A percentile compares a stretch with the other conserved stretches of the same genome.
These are phyloP conservation scores for Fistulinella prunicolor DNA, from an alignment of 768 basidiomycete genomes.

Conservation along the genomic window DNA sequence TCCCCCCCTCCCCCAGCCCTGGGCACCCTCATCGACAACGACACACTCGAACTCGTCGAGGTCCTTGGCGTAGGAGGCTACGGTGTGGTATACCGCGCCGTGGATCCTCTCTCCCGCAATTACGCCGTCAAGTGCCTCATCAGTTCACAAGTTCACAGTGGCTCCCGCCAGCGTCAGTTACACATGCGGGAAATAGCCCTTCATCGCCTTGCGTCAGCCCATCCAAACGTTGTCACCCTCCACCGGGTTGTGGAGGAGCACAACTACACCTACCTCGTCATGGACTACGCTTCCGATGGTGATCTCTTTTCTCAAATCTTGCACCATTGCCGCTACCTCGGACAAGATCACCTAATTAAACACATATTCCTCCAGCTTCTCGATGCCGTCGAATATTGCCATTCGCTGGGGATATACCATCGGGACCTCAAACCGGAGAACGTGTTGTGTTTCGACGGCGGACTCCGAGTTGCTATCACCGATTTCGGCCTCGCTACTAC, in stretches of 20 bases:
- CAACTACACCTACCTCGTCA: constrained; percentile 81
- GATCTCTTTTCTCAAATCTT: constrained; percentile 93
- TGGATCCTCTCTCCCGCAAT: constrained; percentile 53
- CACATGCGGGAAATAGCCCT: constrained; percentile 88
- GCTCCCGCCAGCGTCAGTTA: constrained; percentile 61
- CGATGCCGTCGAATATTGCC: constrained; percentile 92
- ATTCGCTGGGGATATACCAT: constrained; percentile 89
- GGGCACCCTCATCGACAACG: constrained; percentile 82
- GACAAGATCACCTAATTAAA: constrained; percentile 81
- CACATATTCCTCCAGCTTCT: constrained; percentile 90
- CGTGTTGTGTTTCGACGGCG: constrained; percentile 80
- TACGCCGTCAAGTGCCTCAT: constrained; percentile 93
- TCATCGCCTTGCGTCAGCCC: constrained; percentile 70
- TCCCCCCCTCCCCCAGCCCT: constrained; percentile 51
- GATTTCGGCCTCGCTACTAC: constrained; percentile 96
- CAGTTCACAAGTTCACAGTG: constrained; percentile 42
- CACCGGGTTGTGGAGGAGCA: constrained; percentile 85
- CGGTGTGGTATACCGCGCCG: constrained; percentile 90
- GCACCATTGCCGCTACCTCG: constrained; percentile 70
- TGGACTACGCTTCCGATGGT: constrained; percentile 89
- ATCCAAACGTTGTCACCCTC: constrained; percentile 82
- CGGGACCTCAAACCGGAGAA: constrained; percentile 98
- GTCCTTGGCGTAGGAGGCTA: constrained; percentile 93
- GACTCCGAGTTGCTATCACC: constrained; percentile 77
- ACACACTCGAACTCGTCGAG: constrained; percentile 76